Percentiles rank a stretch among this genome's conserved stretches.
Conservation (phyloP, 345 rosid genomes). For the Clarkia xantiana region DNA sequence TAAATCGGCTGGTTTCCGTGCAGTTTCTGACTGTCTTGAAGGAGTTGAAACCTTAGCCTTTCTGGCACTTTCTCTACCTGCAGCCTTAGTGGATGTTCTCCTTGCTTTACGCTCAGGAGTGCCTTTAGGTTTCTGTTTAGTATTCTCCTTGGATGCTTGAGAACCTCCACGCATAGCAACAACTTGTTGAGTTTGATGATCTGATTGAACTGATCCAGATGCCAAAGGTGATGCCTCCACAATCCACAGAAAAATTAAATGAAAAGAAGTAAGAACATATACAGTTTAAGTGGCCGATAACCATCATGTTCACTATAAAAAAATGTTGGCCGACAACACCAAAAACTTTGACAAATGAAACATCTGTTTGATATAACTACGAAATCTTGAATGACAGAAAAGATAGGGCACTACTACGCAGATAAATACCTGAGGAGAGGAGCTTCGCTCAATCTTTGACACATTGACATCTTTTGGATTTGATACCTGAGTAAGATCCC, state of each 20-base stretch:
- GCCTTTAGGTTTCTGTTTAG: conserved; percentile 29
- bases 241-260: conserved; percentile 16
- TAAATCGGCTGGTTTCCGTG: conserved; percentile 27
- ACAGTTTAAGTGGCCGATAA: background rate
- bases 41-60: conserved; percentile 38
- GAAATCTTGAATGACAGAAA: conserved; percentile 19
- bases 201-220: conserved; percentile 27
- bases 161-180: conserved; percentile 21
- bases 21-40: conserved; percentile 30
- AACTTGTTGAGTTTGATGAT: conserved; percentile 22
- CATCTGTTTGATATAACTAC: conserved; percentile 27
- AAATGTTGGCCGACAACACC: no score
- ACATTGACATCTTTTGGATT: conserved; percentile 19
- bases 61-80: conserved; percentile 45
- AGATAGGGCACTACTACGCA: conserved; percentile 24
- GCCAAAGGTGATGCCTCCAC: conserved; percentile 41
- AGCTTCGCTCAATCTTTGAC: conserved; percentile 33
- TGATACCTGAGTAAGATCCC: conserved; percentile 6
- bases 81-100: conserved; percentile 42
- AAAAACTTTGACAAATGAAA: background rate
- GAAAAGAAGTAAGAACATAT: background rate
- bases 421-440: conserved; percentile 32
- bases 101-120: conserved; percentile 62
- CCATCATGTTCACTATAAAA: no score
- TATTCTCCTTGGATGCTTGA: conserved; percentile 18